These are phyloP conservation scores for Cystobasidiaceae sp. DNA, from an alignment of 1,284 basidiomycete genomes.

Conservation along the genomic window DNA sequence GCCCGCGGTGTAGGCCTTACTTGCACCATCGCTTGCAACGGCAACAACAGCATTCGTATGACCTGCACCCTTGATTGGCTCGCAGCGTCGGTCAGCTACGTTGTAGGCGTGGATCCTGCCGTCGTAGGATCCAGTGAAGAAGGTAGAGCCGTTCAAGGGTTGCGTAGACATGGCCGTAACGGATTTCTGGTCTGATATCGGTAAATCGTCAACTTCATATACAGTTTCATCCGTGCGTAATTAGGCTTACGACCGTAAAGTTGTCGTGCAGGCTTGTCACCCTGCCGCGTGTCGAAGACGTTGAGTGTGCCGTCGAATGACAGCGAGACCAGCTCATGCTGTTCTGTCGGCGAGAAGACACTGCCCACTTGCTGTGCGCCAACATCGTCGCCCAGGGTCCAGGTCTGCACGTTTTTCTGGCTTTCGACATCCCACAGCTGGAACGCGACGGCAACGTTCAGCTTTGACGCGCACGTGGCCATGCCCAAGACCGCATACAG, in stretches of 20 bases:
- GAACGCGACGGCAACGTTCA: too few relatives aligned
- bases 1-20: conserved; percentile 63
- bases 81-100: conserved; percentile 48
- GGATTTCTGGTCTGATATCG: conserved; percentile 61
- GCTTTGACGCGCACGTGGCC: too few relatives aligned
- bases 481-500: neutral
- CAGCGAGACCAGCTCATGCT: conserved; percentile 66
- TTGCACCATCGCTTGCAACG: conserved; percentile 52
- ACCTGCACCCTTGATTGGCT: conserved; percentile 58
- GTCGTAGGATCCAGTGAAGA: conserved; percentile 76
- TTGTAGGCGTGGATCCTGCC: conserved; percentile 68
- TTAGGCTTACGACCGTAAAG: conserved; percentile 55
- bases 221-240: neutral
- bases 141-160: conserved; percentile 52
- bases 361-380: conserved; percentile 78
- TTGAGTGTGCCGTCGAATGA: conserved; percentile 79
- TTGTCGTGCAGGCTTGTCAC: conserved; percentile 58
- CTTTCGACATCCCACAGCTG: conserved; percentile 81
- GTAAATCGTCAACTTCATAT: neutral
- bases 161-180: conserved; percentile 57
- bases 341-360: conserved; percentile 60
- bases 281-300: conserved; percentile 69
- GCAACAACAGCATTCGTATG: conserved; percentile 69
- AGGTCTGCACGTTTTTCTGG: conserved; percentile 61
- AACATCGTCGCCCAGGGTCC: conserved; percentile 58